Evolutionary conservation across 495 filamentous ascomycete genomes (phyloP).

Genomic region (Neurospora intermedia): DNA sequence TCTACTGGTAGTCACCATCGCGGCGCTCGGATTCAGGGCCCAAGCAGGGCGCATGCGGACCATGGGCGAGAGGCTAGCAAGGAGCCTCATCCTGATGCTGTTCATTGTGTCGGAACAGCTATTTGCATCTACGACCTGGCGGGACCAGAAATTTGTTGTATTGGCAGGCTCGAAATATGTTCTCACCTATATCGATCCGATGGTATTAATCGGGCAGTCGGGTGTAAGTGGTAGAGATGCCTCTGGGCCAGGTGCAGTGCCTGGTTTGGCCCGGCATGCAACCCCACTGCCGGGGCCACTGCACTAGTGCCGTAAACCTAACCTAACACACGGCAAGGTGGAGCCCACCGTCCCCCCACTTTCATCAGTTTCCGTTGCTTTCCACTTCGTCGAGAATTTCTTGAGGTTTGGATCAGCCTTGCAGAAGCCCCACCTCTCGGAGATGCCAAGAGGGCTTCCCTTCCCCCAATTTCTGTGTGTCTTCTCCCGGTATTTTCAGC

Average conservation of each 20-base stretch:
- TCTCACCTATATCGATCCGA: no score
- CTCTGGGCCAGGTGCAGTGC: no score
- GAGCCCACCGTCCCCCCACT: not conserved
- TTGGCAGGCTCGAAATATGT: not conserved
- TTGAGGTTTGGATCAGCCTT: slow-evolving; percentile 1
- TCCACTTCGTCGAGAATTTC: not conserved
- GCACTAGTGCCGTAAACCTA: no score
- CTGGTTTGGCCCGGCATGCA: no score
- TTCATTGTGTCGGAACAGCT: not conserved
- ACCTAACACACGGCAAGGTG: not conserved
- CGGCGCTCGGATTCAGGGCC: not conserved
- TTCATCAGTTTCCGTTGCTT: no score
- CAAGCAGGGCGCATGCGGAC: not conserved
- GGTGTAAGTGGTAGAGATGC: no score
- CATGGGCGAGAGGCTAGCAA: not conserved
- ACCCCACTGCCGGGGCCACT: no score
- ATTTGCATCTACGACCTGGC: not conserved
- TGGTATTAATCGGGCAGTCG: no score
- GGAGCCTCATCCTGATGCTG: not conserved
- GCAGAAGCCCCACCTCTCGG: not conserved
- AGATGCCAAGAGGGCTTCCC: not conserved
- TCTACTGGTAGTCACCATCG: not conserved
- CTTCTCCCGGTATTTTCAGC: not conserved
- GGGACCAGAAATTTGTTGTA: not conserved
- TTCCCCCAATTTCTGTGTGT: not conserved